Base-by-base conservation (phyloP, 2,329 filamentous ascomycete genomes). In the Aspergillus sclerotialis region DNA sequence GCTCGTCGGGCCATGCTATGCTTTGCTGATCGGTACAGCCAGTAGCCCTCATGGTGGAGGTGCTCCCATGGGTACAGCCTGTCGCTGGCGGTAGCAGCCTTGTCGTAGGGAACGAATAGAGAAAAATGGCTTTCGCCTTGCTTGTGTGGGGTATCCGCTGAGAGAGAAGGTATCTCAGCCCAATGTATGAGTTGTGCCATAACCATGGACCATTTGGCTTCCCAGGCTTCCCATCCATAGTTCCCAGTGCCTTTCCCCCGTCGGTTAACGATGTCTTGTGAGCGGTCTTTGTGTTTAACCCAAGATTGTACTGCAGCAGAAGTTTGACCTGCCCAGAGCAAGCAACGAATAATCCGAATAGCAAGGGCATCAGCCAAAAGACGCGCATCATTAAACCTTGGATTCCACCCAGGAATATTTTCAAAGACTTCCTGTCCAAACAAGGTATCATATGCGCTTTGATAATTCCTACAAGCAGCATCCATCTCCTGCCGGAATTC, bases 401-500 rank as follows among this genome's bases (percentile, higher is more conserved):
- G 80, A 47, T 80, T 89, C 89, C 89, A 95, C 52, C 80, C 89
- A 4, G 88, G 83, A 38, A 94, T 90, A 10, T 82, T 81, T 52
- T 94, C 89, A 48, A 95, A 79, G 5, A 94, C 75, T 50, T 95
- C 90, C 17, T 81, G 70, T 12, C 84, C 82, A 43, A 96, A 76
- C 8, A 98, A 64, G 14, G 77, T 78, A 33, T 94, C 87, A 46
- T 96, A 89, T 4, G 88, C 87, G 56, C 82, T 81, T 53, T 92
- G 86, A 48, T 89, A 95, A 34, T 86, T 88, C 28, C 88, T 78
- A 51, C 86, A 72, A 1, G 92, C 88, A 14, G 78, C 80, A 53
- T 95, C 90, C 73, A 90, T 85, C 57, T 96, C 92, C 54, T 93
- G 85, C 7, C 92, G 78, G 46, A 94, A 95, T 54, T 96, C 90